Base-by-base conservation (phyloP, 2,329 filamentous ascomycete species). In the Coniella lustricola region DNA sequence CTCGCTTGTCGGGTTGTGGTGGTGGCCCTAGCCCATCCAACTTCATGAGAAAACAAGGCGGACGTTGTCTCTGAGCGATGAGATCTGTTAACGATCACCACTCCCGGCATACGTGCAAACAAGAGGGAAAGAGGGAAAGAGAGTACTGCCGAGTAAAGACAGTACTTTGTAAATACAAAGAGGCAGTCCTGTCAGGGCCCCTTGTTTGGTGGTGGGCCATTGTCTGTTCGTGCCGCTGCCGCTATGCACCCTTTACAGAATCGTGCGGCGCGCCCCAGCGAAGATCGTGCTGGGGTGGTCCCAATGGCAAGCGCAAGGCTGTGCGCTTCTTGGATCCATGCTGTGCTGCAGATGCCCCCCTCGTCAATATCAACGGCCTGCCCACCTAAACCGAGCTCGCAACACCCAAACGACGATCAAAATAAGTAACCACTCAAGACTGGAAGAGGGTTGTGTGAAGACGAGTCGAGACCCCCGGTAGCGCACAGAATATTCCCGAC, bases 1-100 rank as follows among this genome's bases (percentile, higher is more conserved):
- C 52, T 54, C 49, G 49, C 44, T 32, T 52, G 43, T 49, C 52
- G 51, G 51, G 48, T 51, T 41, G 49, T 37, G 48, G 44, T 44
- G 20, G 48, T 16, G 17, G 22, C 21, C 46, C 46, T 46, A 43
- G 44, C 22, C 29, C 41, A 42, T 37, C n/a, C n/a, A n/a, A n/a
- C n/a, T n/a, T n/a, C n/a, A n/a, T n/a, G n/a, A n/a, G n/a, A n/a
- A n/a, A n/a, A n/a, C 33, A 46, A 39, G 36, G 8, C n/a, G 34
- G 35, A 20, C 14, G 8, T 25, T 50, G 50, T 50, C 35, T 53
- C 40, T 50, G 39, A 45, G 42, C 36, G 43, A 16, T 29, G 25
- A 5, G 5, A 29, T 5, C 25, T 5, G 36, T 46, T 44, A 50
- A 50, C 39, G 49, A 48, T 33, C 31, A 37, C 51, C 39, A 31